Conservation (phyloP, 2,329 filamentous ascomycete species). For the Fusarium poae region DNA sequence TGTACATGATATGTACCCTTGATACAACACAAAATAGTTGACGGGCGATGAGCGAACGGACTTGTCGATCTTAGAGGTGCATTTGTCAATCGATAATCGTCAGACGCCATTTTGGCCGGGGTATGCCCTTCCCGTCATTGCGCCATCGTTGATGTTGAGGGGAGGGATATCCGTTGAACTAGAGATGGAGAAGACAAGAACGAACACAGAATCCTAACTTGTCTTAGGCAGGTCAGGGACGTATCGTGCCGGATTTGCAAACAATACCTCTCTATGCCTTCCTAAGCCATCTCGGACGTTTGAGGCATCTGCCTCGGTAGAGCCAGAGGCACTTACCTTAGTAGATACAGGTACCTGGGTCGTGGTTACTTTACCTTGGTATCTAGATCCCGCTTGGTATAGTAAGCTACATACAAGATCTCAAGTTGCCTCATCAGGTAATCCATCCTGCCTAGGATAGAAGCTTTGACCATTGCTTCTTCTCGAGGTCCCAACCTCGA, state of each 20-base stretch:
- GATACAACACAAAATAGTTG: neutral
- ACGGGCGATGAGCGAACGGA: conserved; percentile 37
- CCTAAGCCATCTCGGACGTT: neutral
- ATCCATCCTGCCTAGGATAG: conserved; percentile 1
- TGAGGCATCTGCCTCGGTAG: neutral
- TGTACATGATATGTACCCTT: conserved; percentile 13
- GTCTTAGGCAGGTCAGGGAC: conserved; percentile 5
- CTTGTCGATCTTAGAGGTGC: conserved; percentile 35
- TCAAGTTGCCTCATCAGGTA: conserved; percentile 40
- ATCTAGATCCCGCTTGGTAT: conserved; percentile 37
- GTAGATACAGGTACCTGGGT: conserved; percentile 4
- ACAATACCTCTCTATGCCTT: conserved; percentile 8
- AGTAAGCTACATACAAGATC: conserved; percentile 41
- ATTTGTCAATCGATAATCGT: conserved; percentile 31
- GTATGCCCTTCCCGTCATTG: conserved; percentile 20
- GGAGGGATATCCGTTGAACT: conserved; percentile 18
- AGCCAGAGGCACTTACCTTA: neutral
- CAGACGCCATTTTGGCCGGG: conserved; percentile 25
- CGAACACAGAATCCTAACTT: conserved; percentile 7
- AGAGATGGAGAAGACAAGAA: conserved; percentile 6
- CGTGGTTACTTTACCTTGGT: conserved; percentile 5
- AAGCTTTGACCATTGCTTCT: conserved; percentile 37
- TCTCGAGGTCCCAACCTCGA: conserved; percentile 16
- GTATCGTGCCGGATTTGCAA: neutral
- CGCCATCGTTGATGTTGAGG: conserved; percentile 24